A percentile compares a stretch with the other conserved stretches of the same genome.
These are phyloP conservation scores for Tolypocladium pustulatum DNA, from an alignment of 2,329 filamentous ascomycete species.

Conservation along the genomic window DNA sequence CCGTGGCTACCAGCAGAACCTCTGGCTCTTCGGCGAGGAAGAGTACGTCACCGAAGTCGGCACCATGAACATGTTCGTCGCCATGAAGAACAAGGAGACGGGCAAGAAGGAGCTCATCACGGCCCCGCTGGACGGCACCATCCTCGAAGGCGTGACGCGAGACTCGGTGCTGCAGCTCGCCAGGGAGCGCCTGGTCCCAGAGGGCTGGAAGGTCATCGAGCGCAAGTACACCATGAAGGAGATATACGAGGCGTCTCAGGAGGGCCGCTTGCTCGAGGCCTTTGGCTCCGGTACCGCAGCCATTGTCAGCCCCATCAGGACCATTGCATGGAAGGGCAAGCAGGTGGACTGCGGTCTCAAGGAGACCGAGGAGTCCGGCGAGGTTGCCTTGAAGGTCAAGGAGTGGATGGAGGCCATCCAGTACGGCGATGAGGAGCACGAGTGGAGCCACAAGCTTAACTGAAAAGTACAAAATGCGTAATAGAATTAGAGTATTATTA, in stretches of 20 bases:
- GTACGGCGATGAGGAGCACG: slow-evolving; percentile 86
- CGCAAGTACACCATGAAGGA: slow-evolving; percentile 89
- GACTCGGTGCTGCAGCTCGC: slow-evolving; percentile 86
- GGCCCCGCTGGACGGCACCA: slow-evolving; percentile 93
- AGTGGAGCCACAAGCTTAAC: slow-evolving; percentile 63
- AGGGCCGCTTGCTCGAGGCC: slow-evolving; percentile 82
- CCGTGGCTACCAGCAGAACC: slow-evolving; percentile 92
- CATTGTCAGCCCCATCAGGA: slow-evolving; percentile 81
- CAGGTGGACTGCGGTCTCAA: slow-evolving; percentile 74
- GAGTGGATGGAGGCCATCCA: slow-evolving; percentile 93
- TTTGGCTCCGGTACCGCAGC: slow-evolving; percentile 93
- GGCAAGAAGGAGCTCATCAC: slow-evolving; percentile 89
- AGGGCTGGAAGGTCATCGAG: slow-evolving; percentile 85
- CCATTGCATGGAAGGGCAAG: slow-evolving; percentile 79
- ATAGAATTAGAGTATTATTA: background rate
- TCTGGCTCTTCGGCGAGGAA: slow-evolving; percentile 94
- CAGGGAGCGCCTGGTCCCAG: slow-evolving; percentile 66
- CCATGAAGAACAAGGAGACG: slow-evolving; percentile 73
- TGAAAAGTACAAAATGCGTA: background rate
- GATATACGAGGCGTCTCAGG: slow-evolving; percentile 66
- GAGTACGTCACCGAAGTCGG: slow-evolving; percentile 95
- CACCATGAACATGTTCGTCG: slow-evolving; percentile 97
- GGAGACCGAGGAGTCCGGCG: slow-evolving; percentile 75
- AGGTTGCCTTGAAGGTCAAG: slow-evolving; percentile 80
- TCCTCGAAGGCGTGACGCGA: slow-evolving; percentile 86